A percentile compares a stretch with the other conserved stretches of the same genome.
These are phyloP conservation scores for Fusarium pseudoanthophilum DNA, from an alignment of 2,329 filamentous ascomycete species.

Conservation along the genomic window DNA sequence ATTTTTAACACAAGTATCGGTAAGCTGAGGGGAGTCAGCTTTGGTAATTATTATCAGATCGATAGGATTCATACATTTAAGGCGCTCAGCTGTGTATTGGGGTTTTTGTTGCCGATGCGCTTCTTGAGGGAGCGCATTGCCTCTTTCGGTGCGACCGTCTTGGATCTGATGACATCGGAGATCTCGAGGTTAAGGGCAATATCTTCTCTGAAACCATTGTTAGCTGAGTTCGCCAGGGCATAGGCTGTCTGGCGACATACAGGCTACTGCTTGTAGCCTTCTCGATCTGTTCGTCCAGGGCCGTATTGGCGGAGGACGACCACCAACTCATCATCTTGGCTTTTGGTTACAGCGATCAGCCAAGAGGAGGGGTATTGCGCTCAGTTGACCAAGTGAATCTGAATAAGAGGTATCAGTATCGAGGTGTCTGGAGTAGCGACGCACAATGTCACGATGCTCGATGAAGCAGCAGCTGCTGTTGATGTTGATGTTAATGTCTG, in stretches of 20 bases:
- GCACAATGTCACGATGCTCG: constrained; percentile 11
- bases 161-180: constrained; percentile 95
- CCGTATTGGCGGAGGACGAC: constrained; percentile 90
- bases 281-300: constrained; percentile 97
- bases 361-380: neutral
- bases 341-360: constrained; percentile 20
- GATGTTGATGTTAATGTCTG: constrained; percentile 35
- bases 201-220: constrained; percentile 74
- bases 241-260: constrained; percentile 58
- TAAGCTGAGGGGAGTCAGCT: constrained; percentile 67
- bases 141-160: constrained; percentile 96
- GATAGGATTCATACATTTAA: constrained; percentile 72
- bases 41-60: neutral
- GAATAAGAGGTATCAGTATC: neutral
- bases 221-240: constrained; percentile 28
- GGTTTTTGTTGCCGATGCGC: constrained; percentile 96
- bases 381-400: neutral
- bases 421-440: neutral
- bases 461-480: constrained; percentile 15
- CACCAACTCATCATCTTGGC: constrained; percentile 86
- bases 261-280: constrained; percentile 93
- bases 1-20: constrained; percentile 98
- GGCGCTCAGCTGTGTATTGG: constrained; percentile 95
- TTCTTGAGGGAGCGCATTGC: constrained; percentile 96
- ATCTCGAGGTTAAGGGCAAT: constrained; percentile 98